phyloP scores from a whole-genome alignment of 78 protist genomes.

The Creolimax fragrantissima region DNA sequence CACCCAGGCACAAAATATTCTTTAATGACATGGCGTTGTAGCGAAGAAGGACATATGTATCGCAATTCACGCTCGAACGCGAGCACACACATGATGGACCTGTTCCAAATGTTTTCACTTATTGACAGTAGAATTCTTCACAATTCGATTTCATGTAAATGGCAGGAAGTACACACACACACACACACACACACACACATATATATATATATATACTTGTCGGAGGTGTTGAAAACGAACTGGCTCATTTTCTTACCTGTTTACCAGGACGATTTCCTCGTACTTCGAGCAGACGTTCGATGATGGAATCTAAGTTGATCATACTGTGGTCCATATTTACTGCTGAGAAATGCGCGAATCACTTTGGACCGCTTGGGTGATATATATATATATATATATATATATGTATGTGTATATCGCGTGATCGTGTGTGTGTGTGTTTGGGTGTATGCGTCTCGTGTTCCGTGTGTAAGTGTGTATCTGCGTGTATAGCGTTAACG shows the following conservation, averaged over 20 bases:
- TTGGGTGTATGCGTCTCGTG: neutral
- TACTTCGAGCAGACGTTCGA: slow-evolving; percentile 77
- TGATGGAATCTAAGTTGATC: slow-evolving; percentile 52
- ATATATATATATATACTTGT: neutral
- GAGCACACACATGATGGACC: too few relatives aligned
- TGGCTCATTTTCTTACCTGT: slow-evolving; percentile 62
- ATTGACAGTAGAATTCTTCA: too few relatives aligned
- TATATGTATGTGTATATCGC: neutral
- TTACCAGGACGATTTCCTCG: slow-evolving; percentile 82
- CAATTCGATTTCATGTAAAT: neutral
- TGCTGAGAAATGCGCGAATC: neutral
- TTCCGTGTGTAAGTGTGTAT: neutral
- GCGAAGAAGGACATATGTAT: too few relatives aligned
- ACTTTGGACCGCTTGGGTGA: neutral
- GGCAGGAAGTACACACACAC: neutral
- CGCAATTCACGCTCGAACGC: too few relatives aligned
- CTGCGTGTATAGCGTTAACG: too few relatives aligned
- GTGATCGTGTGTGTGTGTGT: neutral
- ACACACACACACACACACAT: neutral
- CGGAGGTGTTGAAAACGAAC: neutral
- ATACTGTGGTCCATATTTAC: neutral
- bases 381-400: neutral
- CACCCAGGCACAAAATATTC: too few relatives aligned
- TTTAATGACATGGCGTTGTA: too few relatives aligned
- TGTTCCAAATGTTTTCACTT: too few relatives aligned